Base-by-base conservation (phyloP, 164 flowering plant species). In the Piper betle region DNA sequence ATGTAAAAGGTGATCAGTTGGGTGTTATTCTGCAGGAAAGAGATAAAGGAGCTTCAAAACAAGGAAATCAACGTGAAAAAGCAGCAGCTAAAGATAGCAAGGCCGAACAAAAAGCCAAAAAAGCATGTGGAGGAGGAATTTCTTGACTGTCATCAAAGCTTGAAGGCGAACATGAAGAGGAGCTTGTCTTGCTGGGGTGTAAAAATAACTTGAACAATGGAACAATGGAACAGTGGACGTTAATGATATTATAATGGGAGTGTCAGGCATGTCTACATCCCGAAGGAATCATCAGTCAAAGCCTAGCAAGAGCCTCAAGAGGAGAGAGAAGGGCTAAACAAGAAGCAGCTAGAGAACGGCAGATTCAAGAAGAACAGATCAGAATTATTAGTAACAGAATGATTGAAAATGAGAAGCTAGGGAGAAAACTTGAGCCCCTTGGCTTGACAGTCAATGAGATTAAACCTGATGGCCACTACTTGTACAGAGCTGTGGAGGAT, bases 1-100 rank as follows among this genome's bases (percentile, higher is more conserved):
- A 19, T 56, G n/a, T 12, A 20, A 33, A 33, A 13, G 33, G 20
- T 4, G 15, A 33, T 55, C 33, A 20, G 15, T 55, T 25, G 10
- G 7, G 13, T 12, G 2, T 10, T 19, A 42, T 37, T 57, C 71
- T 71, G 57, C 81, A 93, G 97, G 77, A 81, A 84, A 68, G 97
- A 90, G 80, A 85, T 74, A 37, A 52, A 78, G 4, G 74, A 81
- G 64, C 80, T 93, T 69, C 91, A 86, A 74, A 75, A 82, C 82
- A 87, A 85, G 70, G 96, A 93, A 73, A 60, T 70, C 60, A 84
- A 72, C 52, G 20, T 90, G 76, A 84, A 60, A 86, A 85, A 73
- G 88, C 84, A 13, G 97, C 97, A 56, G 97, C 97, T 19, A 87
- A 79, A 75, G 99, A 97, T 43, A 90, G 97, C 85, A 93, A 93